phyloP scores from a whole-genome alignment of 2,329 filamentous ascomycete species.

The Parastagonospora avenae region DNA sequence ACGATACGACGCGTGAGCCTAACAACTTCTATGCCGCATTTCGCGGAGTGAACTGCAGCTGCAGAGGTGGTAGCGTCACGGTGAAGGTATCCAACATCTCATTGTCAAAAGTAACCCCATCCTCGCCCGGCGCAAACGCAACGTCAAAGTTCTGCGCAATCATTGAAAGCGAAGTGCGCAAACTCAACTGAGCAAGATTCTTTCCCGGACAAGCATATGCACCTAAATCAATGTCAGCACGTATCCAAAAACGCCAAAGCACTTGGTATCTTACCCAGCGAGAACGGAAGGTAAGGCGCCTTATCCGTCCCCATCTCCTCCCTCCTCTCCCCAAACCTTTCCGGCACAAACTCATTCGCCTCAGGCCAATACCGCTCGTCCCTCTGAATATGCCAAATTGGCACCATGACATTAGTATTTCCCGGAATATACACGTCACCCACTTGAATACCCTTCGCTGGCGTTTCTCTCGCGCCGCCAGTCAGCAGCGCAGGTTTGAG shows the following conservation, averaged over 20 bases:
- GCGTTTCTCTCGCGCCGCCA: slow-evolving; percentile 47
- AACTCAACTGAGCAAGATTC: slow-evolving; percentile 19
- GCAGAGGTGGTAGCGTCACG: slow-evolving; percentile 35
- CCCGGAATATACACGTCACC: slow-evolving; percentile 16
- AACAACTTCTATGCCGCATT: background rate
- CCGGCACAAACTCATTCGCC: slow-evolving; percentile 18
- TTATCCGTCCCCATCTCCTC: slow-evolving; percentile 22
- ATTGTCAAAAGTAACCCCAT: slow-evolving; percentile 25
- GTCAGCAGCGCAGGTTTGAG: slow-evolving; percentile 47
- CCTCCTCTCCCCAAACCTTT: slow-evolving; percentile 19
- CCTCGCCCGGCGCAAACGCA: slow-evolving; percentile 20
- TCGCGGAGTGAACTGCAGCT: slow-evolving; percentile 25
- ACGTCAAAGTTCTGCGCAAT: slow-evolving; percentile 21
- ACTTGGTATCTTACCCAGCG: slow-evolving; percentile 8
- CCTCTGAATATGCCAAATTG: slow-evolving; percentile 12
- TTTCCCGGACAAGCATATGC: slow-evolving; percentile 22
- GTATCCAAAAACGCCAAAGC: background rate
- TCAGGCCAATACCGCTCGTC: slow-evolving; percentile 19
- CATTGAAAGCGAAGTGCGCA: slow-evolving; percentile 17
- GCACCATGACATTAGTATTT: slow-evolving; percentile 15
- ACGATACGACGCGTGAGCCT: no score
- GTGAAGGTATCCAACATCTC: slow-evolving; percentile 23
- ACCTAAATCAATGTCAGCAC: slow-evolving; percentile 3
- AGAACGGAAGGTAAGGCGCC: slow-evolving; percentile 22
- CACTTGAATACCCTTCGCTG: slow-evolving; percentile 39